phyloP scores from a whole-genome alignment of 2,329 filamentous ascomycete genomes.

The Diaporthe caulivora region DNA sequence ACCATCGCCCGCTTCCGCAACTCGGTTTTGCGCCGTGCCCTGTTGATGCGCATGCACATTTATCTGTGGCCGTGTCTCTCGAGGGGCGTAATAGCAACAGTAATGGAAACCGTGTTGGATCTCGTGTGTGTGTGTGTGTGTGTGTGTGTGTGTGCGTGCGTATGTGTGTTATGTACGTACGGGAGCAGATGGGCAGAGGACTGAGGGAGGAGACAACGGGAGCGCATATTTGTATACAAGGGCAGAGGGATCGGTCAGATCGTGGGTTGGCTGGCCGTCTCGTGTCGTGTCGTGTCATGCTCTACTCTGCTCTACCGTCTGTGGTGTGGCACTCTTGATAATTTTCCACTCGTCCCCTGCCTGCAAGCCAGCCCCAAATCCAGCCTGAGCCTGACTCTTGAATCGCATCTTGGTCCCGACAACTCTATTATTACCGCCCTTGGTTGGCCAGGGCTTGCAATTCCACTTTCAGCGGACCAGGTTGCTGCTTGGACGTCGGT shows the following conservation, averaged over 20 bases:
- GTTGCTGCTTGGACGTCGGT: constrained; percentile 30
- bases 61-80: neutral
- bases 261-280: neutral
- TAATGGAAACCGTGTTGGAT: constrained; percentile 11
- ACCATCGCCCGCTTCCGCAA: constrained; percentile 36
- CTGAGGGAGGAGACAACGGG: neutral
- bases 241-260: constrained; percentile 16
- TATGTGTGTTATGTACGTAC: neutral
- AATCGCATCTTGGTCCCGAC: constrained; percentile 30
- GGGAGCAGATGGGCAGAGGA: neutral
- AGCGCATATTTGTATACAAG: constrained; percentile 15
- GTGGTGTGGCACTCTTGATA: neutral
- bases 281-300: constrained; percentile 17
- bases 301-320: constrained; percentile 14
- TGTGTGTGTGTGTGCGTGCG: neutral
- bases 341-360: constrained; percentile 13
- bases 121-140: neutral
- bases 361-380: neutral
- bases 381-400: constrained; percentile 19
- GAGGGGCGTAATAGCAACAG: constrained; percentile 28
- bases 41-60: constrained; percentile 25
- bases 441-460: constrained; percentile 36
- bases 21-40: constrained; percentile 34
- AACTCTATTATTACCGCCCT: constrained; percentile 38
- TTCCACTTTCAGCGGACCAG: constrained; percentile 30